These are phyloP conservation scores for Oropetium thomaeum DNA, from an alignment of 176 grass and related monocot genomes.

Conservation along the genomic window DNA sequence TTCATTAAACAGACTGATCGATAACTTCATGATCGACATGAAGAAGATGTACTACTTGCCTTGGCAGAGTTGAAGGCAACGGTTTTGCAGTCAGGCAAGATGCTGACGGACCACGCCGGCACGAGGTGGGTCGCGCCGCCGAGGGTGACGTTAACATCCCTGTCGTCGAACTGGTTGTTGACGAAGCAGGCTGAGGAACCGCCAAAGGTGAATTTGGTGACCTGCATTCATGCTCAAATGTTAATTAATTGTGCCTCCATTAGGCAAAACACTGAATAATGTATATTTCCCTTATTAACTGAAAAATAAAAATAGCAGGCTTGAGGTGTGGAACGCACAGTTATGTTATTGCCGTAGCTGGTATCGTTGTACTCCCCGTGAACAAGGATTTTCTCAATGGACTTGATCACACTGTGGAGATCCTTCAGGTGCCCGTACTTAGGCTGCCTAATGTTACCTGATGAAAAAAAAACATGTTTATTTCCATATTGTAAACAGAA, in stretches of 20 bases:
- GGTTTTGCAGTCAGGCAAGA: constrained; percentile 70
- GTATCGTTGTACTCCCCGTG: constrained; percentile 45
- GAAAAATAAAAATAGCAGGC: neutral
- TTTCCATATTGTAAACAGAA: neutral
- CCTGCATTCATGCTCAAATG: constrained; percentile 15
- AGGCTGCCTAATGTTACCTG: constrained; percentile 67
- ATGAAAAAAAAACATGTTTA: neutral
- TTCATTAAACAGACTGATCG: too few species aligned
- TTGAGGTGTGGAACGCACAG: neutral
- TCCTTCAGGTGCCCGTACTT: constrained; percentile 88
- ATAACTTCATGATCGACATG: too few species aligned
- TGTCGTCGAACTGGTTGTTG: constrained; percentile 46
- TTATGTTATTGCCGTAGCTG: constrained; percentile 25
- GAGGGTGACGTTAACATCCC: constrained; percentile 49
- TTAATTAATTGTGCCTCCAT: neutral
- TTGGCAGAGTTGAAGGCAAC: constrained; percentile 70
- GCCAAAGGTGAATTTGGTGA: constrained; percentile 47
- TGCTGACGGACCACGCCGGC: constrained; percentile 82
- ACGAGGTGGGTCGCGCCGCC: constrained; percentile 37
- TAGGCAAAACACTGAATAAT: neutral
- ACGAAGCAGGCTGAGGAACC: constrained; percentile 59
- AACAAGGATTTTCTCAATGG: constrained; percentile 57
- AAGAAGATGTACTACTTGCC: constrained; percentile 16
- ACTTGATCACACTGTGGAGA: constrained; percentile 54
- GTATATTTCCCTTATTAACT: neutral